Conservation (phyloP, 2,329 filamentous ascomycete species). For the Claviceps purpurea region DNA sequence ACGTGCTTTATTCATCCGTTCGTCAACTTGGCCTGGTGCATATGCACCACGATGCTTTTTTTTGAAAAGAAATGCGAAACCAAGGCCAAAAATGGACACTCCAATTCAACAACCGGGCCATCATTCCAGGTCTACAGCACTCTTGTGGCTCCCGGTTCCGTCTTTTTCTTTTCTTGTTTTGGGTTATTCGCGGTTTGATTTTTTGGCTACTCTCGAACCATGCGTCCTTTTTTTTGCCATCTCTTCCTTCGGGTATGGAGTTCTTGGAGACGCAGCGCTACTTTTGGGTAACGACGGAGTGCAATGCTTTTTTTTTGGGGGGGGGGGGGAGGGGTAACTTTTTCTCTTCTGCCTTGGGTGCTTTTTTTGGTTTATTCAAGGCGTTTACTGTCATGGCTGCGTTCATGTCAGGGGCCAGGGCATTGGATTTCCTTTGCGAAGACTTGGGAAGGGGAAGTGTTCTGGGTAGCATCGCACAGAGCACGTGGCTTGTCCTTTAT, state of each 20-base stretch:
- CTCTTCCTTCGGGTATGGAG: neutral
- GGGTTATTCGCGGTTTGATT: neutral
- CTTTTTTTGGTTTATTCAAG: too few species aligned
- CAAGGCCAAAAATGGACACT: neutral
- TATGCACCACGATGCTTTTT: too few species aligned
- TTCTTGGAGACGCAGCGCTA: neutral
- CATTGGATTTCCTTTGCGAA: neutral
- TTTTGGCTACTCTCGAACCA: neutral
- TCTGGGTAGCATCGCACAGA: neutral
- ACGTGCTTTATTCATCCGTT: too few species aligned
- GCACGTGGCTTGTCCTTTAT: neutral
- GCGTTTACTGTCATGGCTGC: slow-evolving; percentile 1
- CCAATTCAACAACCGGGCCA: neutral
- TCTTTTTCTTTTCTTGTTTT: neutral
- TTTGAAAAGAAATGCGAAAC: neutral
- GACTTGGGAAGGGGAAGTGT: neutral
- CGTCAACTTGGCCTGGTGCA: too few species aligned
- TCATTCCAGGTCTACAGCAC: neutral
- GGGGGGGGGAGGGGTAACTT: too few species aligned
- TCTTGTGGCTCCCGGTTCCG: neutral
- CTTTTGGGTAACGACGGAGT: too few species aligned
- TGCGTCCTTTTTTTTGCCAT: neutral
- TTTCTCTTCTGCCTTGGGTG: too few species aligned
- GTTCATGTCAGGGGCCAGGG: neutral
- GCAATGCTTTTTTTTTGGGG: too few species aligned